Base-by-base conservation (phyloP, 495 filamentous ascomycete genomes). In the Penicillium chermesinum region DNA sequence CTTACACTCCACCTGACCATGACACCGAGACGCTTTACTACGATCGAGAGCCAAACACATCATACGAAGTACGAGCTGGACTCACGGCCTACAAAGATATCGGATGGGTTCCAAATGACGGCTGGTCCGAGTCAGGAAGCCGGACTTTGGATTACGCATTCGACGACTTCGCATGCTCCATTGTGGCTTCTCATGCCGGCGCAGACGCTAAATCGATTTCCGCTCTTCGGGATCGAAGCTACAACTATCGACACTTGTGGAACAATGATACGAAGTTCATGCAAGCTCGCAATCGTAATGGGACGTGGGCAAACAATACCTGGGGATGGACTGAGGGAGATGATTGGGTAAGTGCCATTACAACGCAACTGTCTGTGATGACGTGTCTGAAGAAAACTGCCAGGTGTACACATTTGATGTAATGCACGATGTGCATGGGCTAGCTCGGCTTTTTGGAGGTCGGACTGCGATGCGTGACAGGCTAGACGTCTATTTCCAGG, bases 241-340 rank as follows among this genome's bases (percentile, higher is more conserved):
- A 22, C 2, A 61, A 63, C 41, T 63, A 55, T 33, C 52, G 38
- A 0, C 33, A 53, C 25, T 17, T 61, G 10, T 63, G 60, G 60
- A 63, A 61, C 47, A 61, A 61, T 7, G 48, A 61, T 3, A 63
- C 60, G 1, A 54, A 61, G 13, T 63, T 63, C 15, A 63, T 63
- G 60, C 60, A 56, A 21, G 49, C 60, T 14, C 60, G 60, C 13
- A 63, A 63, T 30, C 51, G 17, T 2, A 63, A 63, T 19, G 60
- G 57, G 5, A 58, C 40, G 5, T 63, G 60, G 60, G 60, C 57
- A 4, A 49, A 55, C 18, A 50, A 34, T 15, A 50, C 54, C 9
- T 63, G 52, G 41, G 60, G 60, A 5, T 63, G 60, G 60, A 63
- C 60, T 0, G 60, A 63, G 35, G 60, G 60, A 1, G 57, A 63